Conservation (phyloP, 495 filamentous ascomycete genomes). For the Hyaloscypha hepaticicola region DNA sequence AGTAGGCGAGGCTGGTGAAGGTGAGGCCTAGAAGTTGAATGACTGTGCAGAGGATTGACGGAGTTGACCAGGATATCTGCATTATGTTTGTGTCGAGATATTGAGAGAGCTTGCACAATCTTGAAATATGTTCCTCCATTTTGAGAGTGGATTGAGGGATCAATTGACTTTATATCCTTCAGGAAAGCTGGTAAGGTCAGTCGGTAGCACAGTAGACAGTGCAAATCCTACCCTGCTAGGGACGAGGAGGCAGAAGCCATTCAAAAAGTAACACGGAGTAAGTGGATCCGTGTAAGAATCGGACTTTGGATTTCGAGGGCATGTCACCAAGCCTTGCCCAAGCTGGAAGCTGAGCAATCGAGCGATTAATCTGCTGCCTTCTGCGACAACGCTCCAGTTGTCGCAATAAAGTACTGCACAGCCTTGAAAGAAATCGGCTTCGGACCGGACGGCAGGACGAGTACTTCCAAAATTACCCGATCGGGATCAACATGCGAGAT, state of each 20-base stretch:
- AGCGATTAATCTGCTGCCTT: not conserved
- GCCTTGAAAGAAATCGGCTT: too few relatives aligned
- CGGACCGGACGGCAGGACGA: not conserved
- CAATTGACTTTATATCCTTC: not conserved
- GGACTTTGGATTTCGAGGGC: not conserved
- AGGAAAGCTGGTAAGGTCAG: not conserved
- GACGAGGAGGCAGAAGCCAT: not conserved
- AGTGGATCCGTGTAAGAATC: not conserved
- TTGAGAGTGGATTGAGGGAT: not conserved
- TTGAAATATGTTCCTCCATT: not conserved
- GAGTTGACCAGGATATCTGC: not conserved
- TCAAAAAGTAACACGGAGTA: not conserved
- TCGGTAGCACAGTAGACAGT: not conserved
- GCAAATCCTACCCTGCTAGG: not conserved
- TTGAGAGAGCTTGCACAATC: not conserved
- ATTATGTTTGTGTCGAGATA: not conserved
- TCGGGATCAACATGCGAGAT: not conserved
- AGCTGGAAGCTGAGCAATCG: not conserved
- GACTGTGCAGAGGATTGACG: slow-evolving; percentile 12
- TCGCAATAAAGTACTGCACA: not conserved
- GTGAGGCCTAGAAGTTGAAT: slow-evolving; percentile 1
- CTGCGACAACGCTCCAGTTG: not conserved
- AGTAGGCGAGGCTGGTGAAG: not conserved
- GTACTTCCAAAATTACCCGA: not conserved
- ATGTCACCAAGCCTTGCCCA: not conserved